These are phyloP conservation scores for Serendipita sp. DNA, from an alignment of 768 basidiomycete genomes.

Conservation along the genomic window DNA sequence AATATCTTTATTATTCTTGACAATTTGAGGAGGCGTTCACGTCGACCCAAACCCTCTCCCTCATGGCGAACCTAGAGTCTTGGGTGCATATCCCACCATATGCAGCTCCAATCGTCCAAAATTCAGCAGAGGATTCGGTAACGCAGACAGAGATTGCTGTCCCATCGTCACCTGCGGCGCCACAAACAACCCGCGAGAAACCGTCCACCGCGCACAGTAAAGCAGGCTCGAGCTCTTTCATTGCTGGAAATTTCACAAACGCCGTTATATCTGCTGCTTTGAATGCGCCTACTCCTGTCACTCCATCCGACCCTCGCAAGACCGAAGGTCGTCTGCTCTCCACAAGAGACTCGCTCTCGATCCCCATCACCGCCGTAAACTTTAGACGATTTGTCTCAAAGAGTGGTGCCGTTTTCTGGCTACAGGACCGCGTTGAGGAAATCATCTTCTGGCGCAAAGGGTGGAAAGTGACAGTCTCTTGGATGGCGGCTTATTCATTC, in stretches of 20 bases:
- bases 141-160: not conserved
- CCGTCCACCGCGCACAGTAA: not conserved
- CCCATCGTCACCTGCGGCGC: not conserved
- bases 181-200: not conserved
- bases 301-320: not conserved
- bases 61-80: not conserved
- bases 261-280: slow-evolving; percentile 10
- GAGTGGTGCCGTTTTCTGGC: slow-evolving; percentile 72
- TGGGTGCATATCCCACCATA: slow-evolving; percentile 2
- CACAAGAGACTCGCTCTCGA: slow-evolving; percentile 52
- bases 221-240: not conserved
- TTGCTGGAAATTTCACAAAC: slow-evolving; percentile 9
- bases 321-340: slow-evolving; percentile 29
- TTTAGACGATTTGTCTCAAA: slow-evolving; percentile 67
- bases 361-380: slow-evolving; percentile 63
- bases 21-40: too few relatives aligned
- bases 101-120: not conserved
- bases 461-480: slow-evolving; percentile 53
- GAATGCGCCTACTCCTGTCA: slow-evolving; percentile 4
- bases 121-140: not conserved
- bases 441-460: slow-evolving; percentile 67
- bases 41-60: too few relatives aligned
- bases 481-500: slow-evolving; percentile 65
- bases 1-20: too few relatives aligned
- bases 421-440: slow-evolving; percentile 80